Evolutionary conservation across 768 basidiomycete species (phyloP).

Genomic region (Leccinum imitatum): DNA sequence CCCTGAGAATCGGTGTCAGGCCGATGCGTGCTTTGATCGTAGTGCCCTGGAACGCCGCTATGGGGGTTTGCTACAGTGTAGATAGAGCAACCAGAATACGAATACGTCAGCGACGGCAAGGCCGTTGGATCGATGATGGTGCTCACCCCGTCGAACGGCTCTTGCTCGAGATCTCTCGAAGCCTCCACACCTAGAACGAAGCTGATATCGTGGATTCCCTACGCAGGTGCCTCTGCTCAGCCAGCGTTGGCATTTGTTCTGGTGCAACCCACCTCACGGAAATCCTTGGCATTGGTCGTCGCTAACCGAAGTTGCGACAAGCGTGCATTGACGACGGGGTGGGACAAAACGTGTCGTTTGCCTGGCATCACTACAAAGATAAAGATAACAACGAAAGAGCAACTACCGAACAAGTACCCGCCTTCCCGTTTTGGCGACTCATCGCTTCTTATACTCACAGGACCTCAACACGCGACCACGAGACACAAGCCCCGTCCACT

Average conservation of each 20-base stretch:
- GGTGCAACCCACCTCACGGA: slow-evolving; percentile 61
- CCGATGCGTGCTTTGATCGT: slow-evolving; percentile 76
- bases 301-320: slow-evolving; percentile 67
- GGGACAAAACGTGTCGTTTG: slow-evolving; percentile 55
- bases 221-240: slow-evolving; percentile 5
- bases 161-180: slow-evolving; percentile 62
- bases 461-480: slow-evolving; percentile 69
- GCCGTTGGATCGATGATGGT: not conserved
- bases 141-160: slow-evolving; percentile 63
- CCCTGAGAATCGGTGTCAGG: slow-evolving; percentile 87
- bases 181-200: slow-evolving; percentile 84
- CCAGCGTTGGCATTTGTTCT: not conserved
- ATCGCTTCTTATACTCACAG: slow-evolving; percentile 92
- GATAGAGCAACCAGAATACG: not conserved
- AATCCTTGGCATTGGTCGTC: slow-evolving; percentile 66
- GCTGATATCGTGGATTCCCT: slow-evolving; percentile 78
- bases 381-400: not conserved
- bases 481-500: slow-evolving; percentile 57
- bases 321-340: slow-evolving; percentile 73
- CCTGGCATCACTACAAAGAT: slow-evolving; percentile 28
- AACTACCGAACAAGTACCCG: not conserved
- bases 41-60: slow-evolving; percentile 77
- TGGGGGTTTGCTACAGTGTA: slow-evolving; percentile 65
- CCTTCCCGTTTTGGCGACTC: slow-evolving; percentile 9
- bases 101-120: slow-evolving; percentile 1